These are phyloP conservation scores for Collariella sp. DNA, from an alignment of 495 filamentous ascomycete genomes.

Conservation along the genomic window DNA sequence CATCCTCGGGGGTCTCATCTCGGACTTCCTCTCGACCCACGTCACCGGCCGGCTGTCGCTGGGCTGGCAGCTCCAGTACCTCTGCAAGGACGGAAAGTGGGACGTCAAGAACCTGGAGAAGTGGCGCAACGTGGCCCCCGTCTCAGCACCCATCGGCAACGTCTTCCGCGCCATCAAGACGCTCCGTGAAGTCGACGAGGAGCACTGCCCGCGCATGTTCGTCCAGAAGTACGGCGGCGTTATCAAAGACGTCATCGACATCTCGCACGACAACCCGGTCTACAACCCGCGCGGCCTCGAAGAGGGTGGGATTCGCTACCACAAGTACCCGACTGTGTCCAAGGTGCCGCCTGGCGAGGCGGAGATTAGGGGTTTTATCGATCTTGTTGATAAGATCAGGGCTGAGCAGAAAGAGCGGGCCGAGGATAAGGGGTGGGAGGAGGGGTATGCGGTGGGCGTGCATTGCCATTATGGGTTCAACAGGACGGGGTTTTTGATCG, in stretches of 20 bases:
- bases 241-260: conserved; percentile 75
- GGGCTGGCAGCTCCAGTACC: conserved; percentile 82
- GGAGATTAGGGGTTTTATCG: conserved; percentile 70
- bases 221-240: conserved; percentile 52
- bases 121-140: conserved; percentile 70
- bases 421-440: conserved; percentile 31
- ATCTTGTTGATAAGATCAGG: conserved; percentile 63
- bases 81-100: conserved; percentile 88
- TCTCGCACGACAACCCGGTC: conserved; percentile 77
- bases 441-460: conserved; percentile 56
- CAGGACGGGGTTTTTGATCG: conserved; percentile 81
- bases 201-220: conserved; percentile 70
- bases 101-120: conserved; percentile 94
- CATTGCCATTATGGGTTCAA: conserved; percentile 97
- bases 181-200: conserved; percentile 74
- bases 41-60: conserved; percentile 69
- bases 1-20: conserved; percentile 69
- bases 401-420: conserved; percentile 39
- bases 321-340: conserved; percentile 83
- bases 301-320: conserved; percentile 63
- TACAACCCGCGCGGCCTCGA: conserved; percentile 74
- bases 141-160: conserved; percentile 65
- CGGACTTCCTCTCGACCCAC: conserved; percentile 66
- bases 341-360: conserved; percentile 78
- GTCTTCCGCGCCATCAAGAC: conserved; percentile 85